Percentiles rank a stretch among this genome's conserved stretches.
These are phyloP conservation scores for Trichosporon sp. DNA, from an alignment of 1,284 basidiomycete species.

Conservation along the genomic window DNA sequence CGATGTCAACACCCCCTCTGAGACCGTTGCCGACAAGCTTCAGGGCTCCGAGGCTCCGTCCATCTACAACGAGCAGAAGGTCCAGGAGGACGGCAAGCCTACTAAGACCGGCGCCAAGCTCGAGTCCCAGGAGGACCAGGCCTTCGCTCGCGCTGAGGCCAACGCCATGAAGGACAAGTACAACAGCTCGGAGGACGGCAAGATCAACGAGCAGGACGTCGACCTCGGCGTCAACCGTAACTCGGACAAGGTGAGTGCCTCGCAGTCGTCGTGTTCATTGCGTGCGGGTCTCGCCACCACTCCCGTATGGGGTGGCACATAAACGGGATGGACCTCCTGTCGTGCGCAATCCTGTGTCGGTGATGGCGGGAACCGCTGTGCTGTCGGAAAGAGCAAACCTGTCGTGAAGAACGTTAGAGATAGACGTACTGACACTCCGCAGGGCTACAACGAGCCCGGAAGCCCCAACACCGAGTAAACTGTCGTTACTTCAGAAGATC, in stretches of 20 bases:
- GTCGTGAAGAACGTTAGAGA: background rate
- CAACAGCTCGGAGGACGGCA: background rate
- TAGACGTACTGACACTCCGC: background rate
- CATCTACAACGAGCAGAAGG: conserved; percentile 5
- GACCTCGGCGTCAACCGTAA: background rate
- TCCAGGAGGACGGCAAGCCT: background rate
- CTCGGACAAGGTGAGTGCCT: conserved; percentile 7
- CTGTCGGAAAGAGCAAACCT: background rate
- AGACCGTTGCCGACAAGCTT: conserved; percentile 18
- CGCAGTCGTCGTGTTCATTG: background rate
- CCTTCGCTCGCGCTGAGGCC: conserved; percentile 1
- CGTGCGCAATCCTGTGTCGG: too few species aligned
- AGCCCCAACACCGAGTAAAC: conserved; percentile 19
- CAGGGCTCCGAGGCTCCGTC: conserved; percentile 7
- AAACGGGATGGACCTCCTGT: too few species aligned
- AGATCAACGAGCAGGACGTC: conserved; percentile 12
- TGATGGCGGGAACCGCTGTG: background rate
- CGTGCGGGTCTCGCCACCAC: background rate
- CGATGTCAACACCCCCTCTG: conserved; percentile 22
- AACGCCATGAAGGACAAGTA: background rate
- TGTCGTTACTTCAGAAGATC: conserved; percentile 1
- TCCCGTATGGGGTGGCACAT: background rate
- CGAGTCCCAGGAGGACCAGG: conserved; percentile 1
- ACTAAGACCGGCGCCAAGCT: background rate
- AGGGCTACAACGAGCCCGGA: conserved; percentile 16